phyloP scores from a whole-genome alignment of 192 early-diverging fungal species.

The Backusella circina region DNA sequence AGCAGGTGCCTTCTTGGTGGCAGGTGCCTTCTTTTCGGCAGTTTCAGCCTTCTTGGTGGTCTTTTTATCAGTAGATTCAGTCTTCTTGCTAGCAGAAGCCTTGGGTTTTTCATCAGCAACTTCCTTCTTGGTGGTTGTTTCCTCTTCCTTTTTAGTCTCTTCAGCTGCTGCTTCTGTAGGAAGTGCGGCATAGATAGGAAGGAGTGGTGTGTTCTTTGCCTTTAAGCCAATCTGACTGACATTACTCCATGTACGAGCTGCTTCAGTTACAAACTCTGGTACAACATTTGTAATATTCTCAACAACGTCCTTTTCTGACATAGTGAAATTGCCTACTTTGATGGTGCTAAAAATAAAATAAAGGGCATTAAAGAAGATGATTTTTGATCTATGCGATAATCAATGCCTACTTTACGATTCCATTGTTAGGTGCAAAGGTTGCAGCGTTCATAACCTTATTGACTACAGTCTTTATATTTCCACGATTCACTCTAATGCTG shows the following conservation, averaged over 20 bases:
- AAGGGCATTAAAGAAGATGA: background rate
- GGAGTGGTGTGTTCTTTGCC: conserved; percentile 62
- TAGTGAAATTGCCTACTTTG: conserved; percentile 65
- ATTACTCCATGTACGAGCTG: conserved; percentile 73
- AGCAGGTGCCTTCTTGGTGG: background rate
- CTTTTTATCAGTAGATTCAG: background rate
- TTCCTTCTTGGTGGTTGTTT: background rate
- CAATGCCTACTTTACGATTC: background rate
- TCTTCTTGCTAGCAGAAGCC: background rate
- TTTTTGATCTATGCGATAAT: background rate
- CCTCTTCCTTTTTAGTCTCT: background rate
- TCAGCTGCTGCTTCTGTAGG: conserved; percentile 21
- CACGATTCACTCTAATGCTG: conserved; percentile 49
- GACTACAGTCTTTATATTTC: conserved; percentile 57
- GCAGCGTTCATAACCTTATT: conserved; percentile 53
- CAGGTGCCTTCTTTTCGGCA: background rate
- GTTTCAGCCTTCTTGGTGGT: background rate
- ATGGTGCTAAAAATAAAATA: conserved; percentile 46
- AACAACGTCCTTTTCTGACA: conserved; percentile 56
- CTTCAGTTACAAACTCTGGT: conserved; percentile 58
- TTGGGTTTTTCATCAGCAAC: background rate
- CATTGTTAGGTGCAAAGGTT: conserved; percentile 27
- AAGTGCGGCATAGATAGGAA: conserved; percentile 79
- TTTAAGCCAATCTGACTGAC: conserved; percentile 83
- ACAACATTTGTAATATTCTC: conserved; percentile 73